These are phyloP conservation scores for Zhuliangozyma blackwelliae DNA, from an alignment of 1,139 yeast genomes.

Conservation along the genomic window DNA sequence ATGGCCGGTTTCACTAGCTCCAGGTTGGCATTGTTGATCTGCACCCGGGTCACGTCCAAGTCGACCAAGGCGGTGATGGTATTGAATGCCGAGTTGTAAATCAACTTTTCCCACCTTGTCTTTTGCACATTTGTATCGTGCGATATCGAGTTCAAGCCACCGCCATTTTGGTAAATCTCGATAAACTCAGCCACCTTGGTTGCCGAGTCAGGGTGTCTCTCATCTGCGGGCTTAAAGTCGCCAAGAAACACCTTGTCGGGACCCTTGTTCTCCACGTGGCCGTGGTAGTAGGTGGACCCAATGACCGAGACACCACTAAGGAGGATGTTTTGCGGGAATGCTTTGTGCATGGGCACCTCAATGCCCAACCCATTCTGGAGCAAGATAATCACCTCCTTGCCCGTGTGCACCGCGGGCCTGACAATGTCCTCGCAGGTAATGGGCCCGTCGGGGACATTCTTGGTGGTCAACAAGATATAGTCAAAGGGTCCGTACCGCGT, in stretches of 20 bases:
- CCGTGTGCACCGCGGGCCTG: conserved; percentile 47
- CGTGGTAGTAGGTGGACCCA: conserved; percentile 56
- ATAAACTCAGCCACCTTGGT: conserved; percentile 39
- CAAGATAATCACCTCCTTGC: conserved; percentile 52
- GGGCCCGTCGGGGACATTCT: conserved; percentile 64
- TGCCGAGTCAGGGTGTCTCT: conserved; percentile 15
- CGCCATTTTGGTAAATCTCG: conserved; percentile 43
- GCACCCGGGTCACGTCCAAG: conserved; percentile 56
- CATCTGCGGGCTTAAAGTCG: conserved; percentile 31
- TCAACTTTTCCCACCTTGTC: conserved; percentile 68
- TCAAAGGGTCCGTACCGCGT: conserved; percentile 51
- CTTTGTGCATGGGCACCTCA: conserved; percentile 54
- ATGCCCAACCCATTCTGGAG: conserved; percentile 75
- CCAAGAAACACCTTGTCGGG: conserved; percentile 57
- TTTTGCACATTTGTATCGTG: conserved; percentile 47
- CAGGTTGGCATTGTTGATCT: conserved; percentile 50
- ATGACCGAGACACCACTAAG: conserved; percentile 70
- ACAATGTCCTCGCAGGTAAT: conserved; percentile 57
- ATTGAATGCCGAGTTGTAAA: conserved; percentile 67
- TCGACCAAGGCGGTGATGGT: conserved; percentile 52
- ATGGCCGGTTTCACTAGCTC: conserved; percentile 56
- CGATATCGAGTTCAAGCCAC: conserved; percentile 35
- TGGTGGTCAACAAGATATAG: conserved; percentile 63
- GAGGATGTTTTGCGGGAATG: conserved; percentile 55
- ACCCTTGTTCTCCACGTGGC: conserved; percentile 47